Evolutionary conservation across 2,329 filamentous ascomycete species (phyloP).

Genomic region (Stachybotrys chartarum): DNA sequence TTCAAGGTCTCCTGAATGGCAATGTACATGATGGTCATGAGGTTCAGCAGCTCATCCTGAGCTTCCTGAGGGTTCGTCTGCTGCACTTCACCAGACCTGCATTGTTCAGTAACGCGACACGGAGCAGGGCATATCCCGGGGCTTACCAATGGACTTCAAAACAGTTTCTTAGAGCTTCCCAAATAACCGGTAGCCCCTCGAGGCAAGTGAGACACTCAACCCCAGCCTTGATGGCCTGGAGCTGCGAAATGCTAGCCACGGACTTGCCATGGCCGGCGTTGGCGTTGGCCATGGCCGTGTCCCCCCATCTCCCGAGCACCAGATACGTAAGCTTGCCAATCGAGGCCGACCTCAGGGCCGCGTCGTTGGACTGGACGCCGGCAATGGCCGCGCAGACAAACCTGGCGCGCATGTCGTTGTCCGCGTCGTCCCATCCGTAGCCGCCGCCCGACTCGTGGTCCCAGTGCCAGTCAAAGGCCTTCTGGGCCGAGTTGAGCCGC

Average conservation of each 20-base stretch:
- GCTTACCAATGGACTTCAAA: conserved; percentile 48
- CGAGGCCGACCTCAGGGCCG: conserved; percentile 41
- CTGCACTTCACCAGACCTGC: conserved; percentile 37
- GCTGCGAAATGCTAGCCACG: conserved; percentile 47
- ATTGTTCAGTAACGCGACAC: conserved; percentile 16
- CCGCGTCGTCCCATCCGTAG: conserved; percentile 58
- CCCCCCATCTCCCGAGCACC: conserved; percentile 62
- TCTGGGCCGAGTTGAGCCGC: conserved; percentile 67
- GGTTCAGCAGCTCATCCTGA: conserved; percentile 54
- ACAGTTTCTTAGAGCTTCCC: conserved; percentile 39
- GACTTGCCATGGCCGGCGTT: conserved; percentile 34
- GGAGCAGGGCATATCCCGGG: not conserved
- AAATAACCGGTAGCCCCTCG: conserved; percentile 43
- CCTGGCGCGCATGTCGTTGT: conserved; percentile 43
- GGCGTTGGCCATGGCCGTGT: conserved; percentile 50
- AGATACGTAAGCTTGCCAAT: conserved; percentile 54
- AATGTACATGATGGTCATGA: conserved; percentile 58
- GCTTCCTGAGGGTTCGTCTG: conserved; percentile 40
- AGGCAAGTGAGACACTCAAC: conserved; percentile 43
- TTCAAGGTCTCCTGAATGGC: conserved; percentile 49
- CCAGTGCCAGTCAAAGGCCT: conserved; percentile 74
- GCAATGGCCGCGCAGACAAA: conserved; percentile 52
- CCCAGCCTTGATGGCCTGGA: conserved; percentile 51
- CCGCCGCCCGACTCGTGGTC: conserved; percentile 35
- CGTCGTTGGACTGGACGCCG: conserved; percentile 35